phyloP scores from a whole-genome alignment of 306 rosid genomes.

The Rubus parviflorus region DNA sequence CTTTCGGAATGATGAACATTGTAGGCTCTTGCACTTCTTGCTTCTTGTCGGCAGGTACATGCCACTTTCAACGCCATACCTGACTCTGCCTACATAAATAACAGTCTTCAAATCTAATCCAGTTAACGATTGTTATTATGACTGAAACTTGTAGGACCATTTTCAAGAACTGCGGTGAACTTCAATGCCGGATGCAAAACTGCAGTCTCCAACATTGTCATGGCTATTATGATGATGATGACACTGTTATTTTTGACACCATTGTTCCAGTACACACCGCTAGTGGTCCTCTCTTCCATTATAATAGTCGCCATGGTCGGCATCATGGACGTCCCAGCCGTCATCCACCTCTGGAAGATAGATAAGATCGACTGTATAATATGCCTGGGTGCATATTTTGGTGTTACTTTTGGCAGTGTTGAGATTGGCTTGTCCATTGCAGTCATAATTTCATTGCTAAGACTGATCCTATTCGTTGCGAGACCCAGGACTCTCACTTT shows the following conservation, averaged over 20 bases:
- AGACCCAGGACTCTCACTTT: slow-evolving; percentile 70
- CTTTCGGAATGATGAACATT: slow-evolving; percentile 56
- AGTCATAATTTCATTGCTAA: slow-evolving; percentile 46
- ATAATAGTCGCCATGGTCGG: slow-evolving; percentile 49
- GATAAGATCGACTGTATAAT: slow-evolving; percentile 45
- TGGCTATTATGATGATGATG: slow-evolving; percentile 47
- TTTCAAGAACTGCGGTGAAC: slow-evolving; percentile 49
- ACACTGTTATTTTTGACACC: slow-evolving; percentile 48
- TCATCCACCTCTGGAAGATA: slow-evolving; percentile 50
- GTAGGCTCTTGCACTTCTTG: slow-evolving; percentile 57
- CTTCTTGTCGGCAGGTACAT: slow-evolving; percentile 47
- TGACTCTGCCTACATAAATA: background rate
- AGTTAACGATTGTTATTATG: background rate
- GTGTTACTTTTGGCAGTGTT: slow-evolving; percentile 45
- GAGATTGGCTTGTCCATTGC: slow-evolving; percentile 48
- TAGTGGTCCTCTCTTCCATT: slow-evolving; percentile 49
- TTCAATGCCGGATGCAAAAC: slow-evolving; percentile 59
- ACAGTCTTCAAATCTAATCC: background rate
- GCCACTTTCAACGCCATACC: background rate
- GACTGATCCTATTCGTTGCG: slow-evolving; percentile 64
- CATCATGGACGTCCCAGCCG: slow-evolving; percentile 39
- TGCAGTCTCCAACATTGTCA: slow-evolving; percentile 44
- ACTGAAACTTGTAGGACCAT: slow-evolving; percentile 37
- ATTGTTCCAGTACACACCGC: slow-evolving; percentile 48
- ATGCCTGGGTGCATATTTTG: slow-evolving; percentile 39